Percentiles rank a stretch among this genome's conserved stretches.
These are phyloP conservation scores for Syzygium oleosum DNA, from an alignment of 345 rosid genomes.

Conservation along the genomic window DNA sequence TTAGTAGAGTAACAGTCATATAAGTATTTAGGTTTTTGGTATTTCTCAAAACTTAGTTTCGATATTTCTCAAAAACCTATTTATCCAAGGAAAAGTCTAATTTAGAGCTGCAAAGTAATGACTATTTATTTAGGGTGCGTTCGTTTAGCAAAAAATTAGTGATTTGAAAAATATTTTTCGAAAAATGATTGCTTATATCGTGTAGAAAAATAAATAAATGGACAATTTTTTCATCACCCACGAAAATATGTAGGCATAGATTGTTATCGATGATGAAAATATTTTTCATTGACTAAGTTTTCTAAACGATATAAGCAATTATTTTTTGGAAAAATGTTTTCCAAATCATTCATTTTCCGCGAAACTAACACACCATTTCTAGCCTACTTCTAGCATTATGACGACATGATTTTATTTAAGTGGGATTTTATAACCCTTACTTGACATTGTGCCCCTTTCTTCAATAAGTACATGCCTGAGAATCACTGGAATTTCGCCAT, in stretches of 20 bases:
- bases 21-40: neutral
- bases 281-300: too few species aligned
- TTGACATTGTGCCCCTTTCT: neutral
- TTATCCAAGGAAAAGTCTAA: neutral
- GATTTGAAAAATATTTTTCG: too few species aligned
- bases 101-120: neutral
- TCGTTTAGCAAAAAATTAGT: too few species aligned
- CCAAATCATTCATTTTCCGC: too few species aligned
- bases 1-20: neutral
- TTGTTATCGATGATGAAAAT: too few species aligned
- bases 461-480: neutral
- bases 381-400: neutral
- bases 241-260: too few species aligned
- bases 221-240: too few species aligned
- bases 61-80: neutral
- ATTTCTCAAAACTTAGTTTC: neutral
- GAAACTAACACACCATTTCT: neutral
- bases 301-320: too few species aligned
- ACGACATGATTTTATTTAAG: neutral
- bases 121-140: neutral
- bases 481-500: neutral
- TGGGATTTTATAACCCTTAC: neutral
- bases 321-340: too few species aligned
- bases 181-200: too few species aligned
- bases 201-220: too few species aligned